phyloP scores from a whole-genome alignment of 2,329 filamentous ascomycete species.

The Cryphonectria nitschkei region DNA sequence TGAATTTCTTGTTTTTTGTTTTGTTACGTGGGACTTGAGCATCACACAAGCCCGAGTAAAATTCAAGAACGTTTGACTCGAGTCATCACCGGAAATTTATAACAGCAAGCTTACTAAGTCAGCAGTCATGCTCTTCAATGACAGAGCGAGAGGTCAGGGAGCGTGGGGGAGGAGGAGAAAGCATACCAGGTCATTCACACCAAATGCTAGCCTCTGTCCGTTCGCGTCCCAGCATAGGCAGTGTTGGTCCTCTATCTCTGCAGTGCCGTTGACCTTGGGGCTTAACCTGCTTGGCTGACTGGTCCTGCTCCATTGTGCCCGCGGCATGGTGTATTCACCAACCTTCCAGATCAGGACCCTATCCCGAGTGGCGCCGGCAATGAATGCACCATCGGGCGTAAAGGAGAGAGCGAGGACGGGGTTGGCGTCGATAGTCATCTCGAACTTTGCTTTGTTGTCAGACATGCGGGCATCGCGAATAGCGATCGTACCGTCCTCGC shows the following conservation, averaged over 20 bases:
- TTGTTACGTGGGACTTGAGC: not conserved
- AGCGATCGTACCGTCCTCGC: constrained; percentile 64
- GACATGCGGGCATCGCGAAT: constrained; percentile 63
- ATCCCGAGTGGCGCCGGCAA: constrained; percentile 63
- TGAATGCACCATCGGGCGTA: constrained; percentile 65
- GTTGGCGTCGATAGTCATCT: constrained; percentile 61
- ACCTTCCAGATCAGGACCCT: constrained; percentile 68
- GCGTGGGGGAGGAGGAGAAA: constrained; percentile 29
- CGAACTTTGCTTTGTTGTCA: constrained; percentile 60
- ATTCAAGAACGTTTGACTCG: not conserved
- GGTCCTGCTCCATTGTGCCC: constrained; percentile 62
- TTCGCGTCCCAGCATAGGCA: constrained; percentile 65
- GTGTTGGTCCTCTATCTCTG: constrained; percentile 64
- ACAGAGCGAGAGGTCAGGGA: not conserved
- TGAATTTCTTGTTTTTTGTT: not conserved
- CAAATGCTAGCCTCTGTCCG: constrained; percentile 66
- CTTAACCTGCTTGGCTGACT: constrained; percentile 62
- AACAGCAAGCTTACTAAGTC: constrained; percentile 36
- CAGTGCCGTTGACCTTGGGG: constrained; percentile 50
- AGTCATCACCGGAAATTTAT: constrained; percentile 36
- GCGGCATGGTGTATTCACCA: constrained; percentile 59
- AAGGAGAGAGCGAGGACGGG: constrained; percentile 64
- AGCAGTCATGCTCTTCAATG: constrained; percentile 18
- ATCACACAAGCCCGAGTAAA: not conserved
- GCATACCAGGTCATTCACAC: constrained; percentile 64